phyloP scores from a whole-genome alignment of 2,329 filamentous ascomycete species.

The Aspergillus pseudonomiae region DNA sequence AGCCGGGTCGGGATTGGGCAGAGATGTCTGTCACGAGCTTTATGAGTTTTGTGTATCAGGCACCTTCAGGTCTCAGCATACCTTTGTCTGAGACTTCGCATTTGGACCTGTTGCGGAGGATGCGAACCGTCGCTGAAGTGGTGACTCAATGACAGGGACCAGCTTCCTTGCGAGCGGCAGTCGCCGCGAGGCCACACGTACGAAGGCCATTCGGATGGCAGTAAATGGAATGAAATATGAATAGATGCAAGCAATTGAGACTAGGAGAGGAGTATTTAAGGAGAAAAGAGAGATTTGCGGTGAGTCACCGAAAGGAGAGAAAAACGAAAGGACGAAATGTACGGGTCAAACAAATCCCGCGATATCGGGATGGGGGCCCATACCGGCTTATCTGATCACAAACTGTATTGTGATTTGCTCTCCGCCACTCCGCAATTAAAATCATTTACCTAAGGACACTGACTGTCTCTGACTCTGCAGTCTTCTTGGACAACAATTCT shows the following conservation, averaged over 20 bases:
- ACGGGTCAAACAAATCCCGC: constrained; percentile 29
- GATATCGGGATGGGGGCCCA: constrained; percentile 26
- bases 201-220: constrained; percentile 30
- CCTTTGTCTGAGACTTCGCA: constrained; percentile 32
- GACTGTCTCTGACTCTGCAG: background rate
- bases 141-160: constrained; percentile 36
- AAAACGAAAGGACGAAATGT: constrained; percentile 8
- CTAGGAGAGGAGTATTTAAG: constrained; percentile 1
- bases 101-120: constrained; percentile 30
- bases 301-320: constrained; percentile 6
- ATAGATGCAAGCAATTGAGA: background rate
- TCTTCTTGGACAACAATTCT: background rate
- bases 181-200: constrained; percentile 40
- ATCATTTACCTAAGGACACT: background rate
- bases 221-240: background rate
- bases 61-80: constrained; percentile 10
- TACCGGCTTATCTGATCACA: constrained; percentile 16
- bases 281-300: constrained; percentile 7
- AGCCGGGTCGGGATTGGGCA: constrained; percentile 73
- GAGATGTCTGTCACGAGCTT: constrained; percentile 39
- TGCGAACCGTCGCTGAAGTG: constrained; percentile 37
- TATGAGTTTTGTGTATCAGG: background rate
- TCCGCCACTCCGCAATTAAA: constrained; percentile 18
- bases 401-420: constrained; percentile 3
- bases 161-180: constrained; percentile 35